A percentile compares a stretch with the other conserved stretches of the same genome.
Conservation (phyloP, 1,284 basidiomycete genomes). For the Malassezia sp. region DNA sequence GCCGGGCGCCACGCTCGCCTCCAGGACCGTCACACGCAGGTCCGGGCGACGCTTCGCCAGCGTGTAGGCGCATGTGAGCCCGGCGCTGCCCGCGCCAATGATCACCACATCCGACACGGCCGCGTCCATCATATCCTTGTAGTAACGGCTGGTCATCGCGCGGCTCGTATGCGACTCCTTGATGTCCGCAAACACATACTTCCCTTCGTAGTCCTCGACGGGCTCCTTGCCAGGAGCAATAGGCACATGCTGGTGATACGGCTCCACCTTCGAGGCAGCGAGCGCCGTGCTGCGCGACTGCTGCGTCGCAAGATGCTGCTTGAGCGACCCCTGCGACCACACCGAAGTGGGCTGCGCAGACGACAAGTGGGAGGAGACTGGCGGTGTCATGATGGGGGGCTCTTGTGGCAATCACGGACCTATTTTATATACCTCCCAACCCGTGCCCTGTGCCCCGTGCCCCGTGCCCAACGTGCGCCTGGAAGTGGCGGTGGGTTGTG, state of each 20-base stretch:
- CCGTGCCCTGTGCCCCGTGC: too few relatives aligned
- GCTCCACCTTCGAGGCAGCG: not conserved
- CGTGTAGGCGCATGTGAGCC: slow-evolving; percentile 64
- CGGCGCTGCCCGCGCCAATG: slow-evolving; percentile 67
- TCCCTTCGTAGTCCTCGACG: slow-evolving; percentile 34
- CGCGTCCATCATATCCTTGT: slow-evolving; percentile 37
- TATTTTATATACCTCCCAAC: not conserved
- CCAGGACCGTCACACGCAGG: slow-evolving; percentile 67
- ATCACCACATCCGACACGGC: slow-evolving; percentile 67
- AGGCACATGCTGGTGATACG: slow-evolving; percentile 24
- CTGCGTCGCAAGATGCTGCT: slow-evolving; percentile 14
- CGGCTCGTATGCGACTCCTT: slow-evolving; percentile 39
- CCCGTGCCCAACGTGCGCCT: too few relatives aligned
- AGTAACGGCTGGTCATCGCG: slow-evolving; percentile 39
- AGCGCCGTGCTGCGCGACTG: slow-evolving; percentile 13
- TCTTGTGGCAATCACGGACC: not conserved
- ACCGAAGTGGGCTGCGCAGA: slow-evolving; percentile 2
- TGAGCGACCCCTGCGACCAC: slow-evolving; percentile 14
- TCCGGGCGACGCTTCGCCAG: slow-evolving; percentile 60
- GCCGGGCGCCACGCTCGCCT: slow-evolving; percentile 70
- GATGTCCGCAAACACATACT: slow-evolving; percentile 41
- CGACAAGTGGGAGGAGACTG: slow-evolving; percentile 26
- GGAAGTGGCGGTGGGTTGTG: too few relatives aligned
- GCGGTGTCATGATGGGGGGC: slow-evolving; percentile 26
- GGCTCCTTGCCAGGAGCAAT: slow-evolving; percentile 36